Conservation (phyloP, 2,329 filamentous ascomycete genomes). For the Botrytis medusae region DNA sequence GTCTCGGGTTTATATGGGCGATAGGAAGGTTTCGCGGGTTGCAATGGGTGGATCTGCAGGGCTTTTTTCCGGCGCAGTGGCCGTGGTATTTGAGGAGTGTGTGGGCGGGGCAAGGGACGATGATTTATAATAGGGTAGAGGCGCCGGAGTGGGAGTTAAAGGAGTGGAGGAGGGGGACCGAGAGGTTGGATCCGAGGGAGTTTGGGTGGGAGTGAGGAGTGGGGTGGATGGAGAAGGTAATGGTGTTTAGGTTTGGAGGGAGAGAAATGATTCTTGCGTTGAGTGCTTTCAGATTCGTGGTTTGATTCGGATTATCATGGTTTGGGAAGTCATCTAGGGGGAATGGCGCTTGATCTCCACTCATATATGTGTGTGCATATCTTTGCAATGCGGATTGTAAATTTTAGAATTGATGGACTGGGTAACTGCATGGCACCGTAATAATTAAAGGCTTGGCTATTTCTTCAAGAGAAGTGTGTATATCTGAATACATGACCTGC, state of each 20-base stretch:
- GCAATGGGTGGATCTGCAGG: not conserved
- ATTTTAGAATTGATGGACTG: not conserved
- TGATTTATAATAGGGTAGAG: not conserved
- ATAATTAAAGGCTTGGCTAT: not conserved
- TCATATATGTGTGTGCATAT: not conserved
- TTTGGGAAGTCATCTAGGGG: not conserved
- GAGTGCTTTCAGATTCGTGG: no score
- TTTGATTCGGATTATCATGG: not conserved
- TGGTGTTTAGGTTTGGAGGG: no score
- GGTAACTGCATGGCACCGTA: not conserved
- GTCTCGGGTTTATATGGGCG: not conserved
- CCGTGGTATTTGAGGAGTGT: not conserved
- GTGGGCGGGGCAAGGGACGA: not conserved
- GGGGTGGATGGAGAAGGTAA: not conserved
- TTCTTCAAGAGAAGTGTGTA: not conserved
- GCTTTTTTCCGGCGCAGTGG: conserved; percentile 5
- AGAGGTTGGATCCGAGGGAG: conserved; percentile 5
- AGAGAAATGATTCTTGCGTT: not conserved
- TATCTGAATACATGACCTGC: not conserved
- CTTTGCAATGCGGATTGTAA: not conserved
- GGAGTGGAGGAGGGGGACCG: not conserved
- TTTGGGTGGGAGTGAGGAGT: not conserved
- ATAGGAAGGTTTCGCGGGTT: not conserved
- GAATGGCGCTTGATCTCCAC: not conserved
- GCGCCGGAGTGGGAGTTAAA: not conserved